phyloP scores from a whole-genome alignment of 2,329 filamentous ascomycete species.

The Curvularia sp. region DNA sequence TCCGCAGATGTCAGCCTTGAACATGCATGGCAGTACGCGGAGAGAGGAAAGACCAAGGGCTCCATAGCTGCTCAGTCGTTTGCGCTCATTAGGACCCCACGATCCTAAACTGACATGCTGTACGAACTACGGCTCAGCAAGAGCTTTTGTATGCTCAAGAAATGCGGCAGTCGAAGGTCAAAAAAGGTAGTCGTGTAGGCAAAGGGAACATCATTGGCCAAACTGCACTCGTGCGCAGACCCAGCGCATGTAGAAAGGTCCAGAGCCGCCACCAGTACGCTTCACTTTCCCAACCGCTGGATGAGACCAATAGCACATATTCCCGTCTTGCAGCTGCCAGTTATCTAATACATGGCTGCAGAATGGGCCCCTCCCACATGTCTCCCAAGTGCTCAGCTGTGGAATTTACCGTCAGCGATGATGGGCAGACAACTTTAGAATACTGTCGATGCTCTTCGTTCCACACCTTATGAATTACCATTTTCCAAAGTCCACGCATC shows the following conservation, averaged over 20 bases:
- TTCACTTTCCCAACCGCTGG: not conserved
- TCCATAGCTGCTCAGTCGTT: not conserved
- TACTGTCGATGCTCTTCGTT: too few species aligned
- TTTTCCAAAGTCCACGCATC: too few species aligned
- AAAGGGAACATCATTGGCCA: not conserved
- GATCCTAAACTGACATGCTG: not conserved
- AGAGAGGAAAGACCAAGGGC: too few species aligned
- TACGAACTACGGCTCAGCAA: not conserved
- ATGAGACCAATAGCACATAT: not conserved
- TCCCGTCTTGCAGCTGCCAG: not conserved
- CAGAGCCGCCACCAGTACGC: not conserved
- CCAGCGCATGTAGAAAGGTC: not conserved
- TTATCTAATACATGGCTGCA: not conserved
- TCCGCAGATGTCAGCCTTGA: not conserved
- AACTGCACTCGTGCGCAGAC: not conserved
- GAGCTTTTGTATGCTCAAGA: too few species aligned
- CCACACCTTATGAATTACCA: too few species aligned
- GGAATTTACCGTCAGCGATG: not conserved
- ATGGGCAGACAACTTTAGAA: not conserved
- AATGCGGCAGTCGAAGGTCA: too few species aligned
- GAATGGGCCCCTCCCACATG: not conserved
- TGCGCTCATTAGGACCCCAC: not conserved
- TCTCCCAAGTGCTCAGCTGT: not conserved
- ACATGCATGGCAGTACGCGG: not conserved
- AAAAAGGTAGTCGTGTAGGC: not conserved